Conservation (phyloP, 805 yeast genomes). For the Yamadazyma kitorensis region DNA sequence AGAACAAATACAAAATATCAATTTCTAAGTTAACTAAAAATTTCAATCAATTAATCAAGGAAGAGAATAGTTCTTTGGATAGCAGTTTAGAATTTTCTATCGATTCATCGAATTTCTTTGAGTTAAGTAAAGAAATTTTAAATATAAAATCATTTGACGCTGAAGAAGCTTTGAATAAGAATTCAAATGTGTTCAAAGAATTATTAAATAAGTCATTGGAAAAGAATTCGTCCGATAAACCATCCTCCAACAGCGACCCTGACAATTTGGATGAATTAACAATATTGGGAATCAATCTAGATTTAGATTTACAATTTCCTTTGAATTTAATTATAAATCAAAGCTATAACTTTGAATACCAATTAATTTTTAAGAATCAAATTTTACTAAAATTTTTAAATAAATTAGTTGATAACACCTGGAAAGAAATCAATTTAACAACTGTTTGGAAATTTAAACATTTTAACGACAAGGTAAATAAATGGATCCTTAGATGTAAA, state of each 20-base stretch:
- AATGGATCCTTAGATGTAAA: conserved; percentile 55
- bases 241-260: conserved; percentile 16
- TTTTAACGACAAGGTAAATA: conserved; percentile 41
- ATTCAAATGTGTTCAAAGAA: conserved; percentile 32
- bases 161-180: conserved; percentile 41
- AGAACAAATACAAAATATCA: conserved; percentile 32
- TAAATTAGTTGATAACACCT: conserved; percentile 57
- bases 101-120: conserved; percentile 45
- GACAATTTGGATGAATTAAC: conserved; percentile 36
- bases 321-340: conserved; percentile 69
- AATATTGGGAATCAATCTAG: conserved; percentile 53
- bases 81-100: conserved; percentile 32
- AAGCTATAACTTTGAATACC: conserved; percentile 73
- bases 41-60: conserved; percentile 18
- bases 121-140: conserved; percentile 46
- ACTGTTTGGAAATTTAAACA: conserved; percentile 61
- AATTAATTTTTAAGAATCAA: conserved; percentile 71
- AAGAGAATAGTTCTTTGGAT: conserved; percentile 5
- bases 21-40: conserved; percentile 24
- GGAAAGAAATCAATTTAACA: conserved; percentile 67
- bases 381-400: conserved; percentile 62
- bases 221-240: conserved; percentile 11
- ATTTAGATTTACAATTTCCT: conserved; percentile 80
- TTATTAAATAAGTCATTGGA: conserved; percentile 43
- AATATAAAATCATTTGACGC: conserved; percentile 56